Base-by-base conservation (phyloP, 805 yeast genomes). In the Candida taoyuanica region DNA sequence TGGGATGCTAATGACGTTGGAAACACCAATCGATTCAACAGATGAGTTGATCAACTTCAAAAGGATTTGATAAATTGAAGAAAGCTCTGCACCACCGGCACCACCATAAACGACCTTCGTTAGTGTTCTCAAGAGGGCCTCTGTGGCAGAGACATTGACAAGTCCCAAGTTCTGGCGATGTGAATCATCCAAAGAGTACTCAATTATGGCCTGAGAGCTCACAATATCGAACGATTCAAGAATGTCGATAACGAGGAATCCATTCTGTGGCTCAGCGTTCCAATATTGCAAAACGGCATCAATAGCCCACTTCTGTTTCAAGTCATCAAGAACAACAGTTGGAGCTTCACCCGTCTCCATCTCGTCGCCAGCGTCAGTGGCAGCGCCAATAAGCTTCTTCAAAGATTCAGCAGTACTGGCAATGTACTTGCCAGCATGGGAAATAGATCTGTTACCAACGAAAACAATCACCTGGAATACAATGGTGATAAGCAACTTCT, bases 371-470 rank as follows among this genome's bases (percentile, higher is more conserved):
- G 32, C 38, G n/a, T 38, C 38, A 7, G 11, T 28, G 23, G 23
- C 34, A 14, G 23, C 32, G 13, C 50, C 55, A 21, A 60, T 50
- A 15, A 63, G 37, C n/a, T 52, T 54, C 37, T 55, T 54, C 30
- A 78, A 50, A 13, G 66, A 60, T 12, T 58, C 61, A 16, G 53
- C 50, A 6, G 70, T 53, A 29, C 67, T 68, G 24, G 58, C 62
- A 31, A 79, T 64, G 63, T 74, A 76, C 29, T 73, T 75, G 43
- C 74, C 75, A 27, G 81, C 79, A 52, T 83, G 88, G 0, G 91
- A 85, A 30, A 89, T 71, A 0, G 97, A 89, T 56, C 97, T 74
- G 33, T 87, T 81, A 12, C 98, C 97, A 41, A 87, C 80, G 49
- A 80, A 80, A 32, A 91, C 83, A 36, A 86, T 70, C 0, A 82